These are phyloP conservation scores for Xylariaceae sp. DNA, from an alignment of 2,329 filamentous ascomycete genomes.

Conservation along the genomic window DNA sequence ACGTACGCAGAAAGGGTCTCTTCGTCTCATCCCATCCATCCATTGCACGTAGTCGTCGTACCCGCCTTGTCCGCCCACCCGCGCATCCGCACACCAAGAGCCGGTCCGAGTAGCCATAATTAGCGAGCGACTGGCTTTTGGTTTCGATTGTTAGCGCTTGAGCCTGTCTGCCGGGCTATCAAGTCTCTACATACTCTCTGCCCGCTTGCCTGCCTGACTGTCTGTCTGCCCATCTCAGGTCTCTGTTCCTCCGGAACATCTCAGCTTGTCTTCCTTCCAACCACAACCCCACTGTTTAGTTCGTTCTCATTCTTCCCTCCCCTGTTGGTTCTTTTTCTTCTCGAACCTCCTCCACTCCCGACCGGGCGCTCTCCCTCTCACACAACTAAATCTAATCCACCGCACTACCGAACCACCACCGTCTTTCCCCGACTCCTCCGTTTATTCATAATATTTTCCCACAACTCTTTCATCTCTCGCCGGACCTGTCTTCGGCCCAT, in stretches of 20 bases:
- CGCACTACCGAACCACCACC: slow-evolving; percentile 42
- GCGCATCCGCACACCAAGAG: slow-evolving; percentile 26
- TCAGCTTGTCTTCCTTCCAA: slow-evolving; percentile 8
- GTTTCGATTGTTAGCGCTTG: slow-evolving; percentile 13
- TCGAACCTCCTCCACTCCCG: slow-evolving; percentile 40
- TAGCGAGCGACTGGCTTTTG: slow-evolving; percentile 25
- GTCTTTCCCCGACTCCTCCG: slow-evolving; percentile 40
- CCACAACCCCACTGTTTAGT: background rate
- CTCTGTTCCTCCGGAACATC: slow-evolving; percentile 14
- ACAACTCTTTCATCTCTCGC: slow-evolving; percentile 31
- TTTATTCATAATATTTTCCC: slow-evolving; percentile 33
- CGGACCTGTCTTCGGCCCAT: slow-evolving; percentile 38
- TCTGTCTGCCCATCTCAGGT: background rate
- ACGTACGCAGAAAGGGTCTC: background rate
- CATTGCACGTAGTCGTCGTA: slow-evolving; percentile 18
- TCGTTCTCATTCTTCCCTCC: background rate
- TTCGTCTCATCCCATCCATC: background rate
- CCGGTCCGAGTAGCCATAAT: slow-evolving; percentile 33
- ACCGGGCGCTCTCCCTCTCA: slow-evolving; percentile 37
- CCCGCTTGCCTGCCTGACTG: background rate
- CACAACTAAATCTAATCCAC: slow-evolving; percentile 39
- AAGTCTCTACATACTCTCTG: background rate
- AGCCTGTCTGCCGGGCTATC: slow-evolving; percentile 19
- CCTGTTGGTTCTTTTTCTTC: slow-evolving; percentile 10
- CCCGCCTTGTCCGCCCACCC: slow-evolving; percentile 31